phyloP scores from a whole-genome alignment of 2,329 filamentous ascomycete species.

The Dryadomyces sulphureus region DNA sequence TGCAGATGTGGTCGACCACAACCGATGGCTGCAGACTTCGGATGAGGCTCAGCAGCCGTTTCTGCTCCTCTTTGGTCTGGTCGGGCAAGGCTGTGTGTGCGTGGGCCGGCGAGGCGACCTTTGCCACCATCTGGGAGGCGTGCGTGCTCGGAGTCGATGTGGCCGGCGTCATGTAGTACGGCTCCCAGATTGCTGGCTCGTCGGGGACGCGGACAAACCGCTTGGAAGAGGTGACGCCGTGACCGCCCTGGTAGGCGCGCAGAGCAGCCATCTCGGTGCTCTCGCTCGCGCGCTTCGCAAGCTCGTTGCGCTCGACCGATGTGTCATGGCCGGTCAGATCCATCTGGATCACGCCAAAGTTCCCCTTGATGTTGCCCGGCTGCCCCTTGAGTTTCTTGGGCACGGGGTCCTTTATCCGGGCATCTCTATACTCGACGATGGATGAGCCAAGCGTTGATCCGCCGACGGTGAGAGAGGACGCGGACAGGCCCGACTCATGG shows the following conservation, averaged over 20 bases:
- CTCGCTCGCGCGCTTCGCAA: slow-evolving; percentile 47
- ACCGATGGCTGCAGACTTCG: slow-evolving; percentile 37
- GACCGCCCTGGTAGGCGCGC: slow-evolving; percentile 37
- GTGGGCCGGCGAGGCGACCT: not conserved
- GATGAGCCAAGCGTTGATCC: not conserved
- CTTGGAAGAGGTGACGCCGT: slow-evolving; percentile 33
- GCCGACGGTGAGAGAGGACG: not conserved
- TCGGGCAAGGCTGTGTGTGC: slow-evolving; percentile 20
- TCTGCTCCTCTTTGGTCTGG: slow-evolving; percentile 44
- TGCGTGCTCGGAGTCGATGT: not conserved
- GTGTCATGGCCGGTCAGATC: slow-evolving; percentile 30
- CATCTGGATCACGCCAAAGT: slow-evolving; percentile 51
- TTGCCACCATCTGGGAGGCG: not conserved
- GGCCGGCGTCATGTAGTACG: slow-evolving; percentile 1
- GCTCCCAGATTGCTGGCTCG: slow-evolving; percentile 8
- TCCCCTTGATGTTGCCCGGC: slow-evolving; percentile 39
- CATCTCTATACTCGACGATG: slow-evolving; percentile 20
- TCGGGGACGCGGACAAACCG: slow-evolving; percentile 20
- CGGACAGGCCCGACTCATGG: slow-evolving; percentile 1
- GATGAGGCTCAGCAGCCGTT: slow-evolving; percentile 41
- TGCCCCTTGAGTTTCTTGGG: slow-evolving; percentile 48
- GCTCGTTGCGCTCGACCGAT: slow-evolving; percentile 30
- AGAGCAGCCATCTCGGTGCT: slow-evolving; percentile 43
- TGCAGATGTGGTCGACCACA: slow-evolving; percentile 49
- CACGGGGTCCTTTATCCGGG: slow-evolving; percentile 40